Percentiles rank a stretch among this genome's conserved stretches.
Conservation (phyloP, 2,329 filamentous ascomycete species). For the Colletotrichum higginsianum region DNA sequence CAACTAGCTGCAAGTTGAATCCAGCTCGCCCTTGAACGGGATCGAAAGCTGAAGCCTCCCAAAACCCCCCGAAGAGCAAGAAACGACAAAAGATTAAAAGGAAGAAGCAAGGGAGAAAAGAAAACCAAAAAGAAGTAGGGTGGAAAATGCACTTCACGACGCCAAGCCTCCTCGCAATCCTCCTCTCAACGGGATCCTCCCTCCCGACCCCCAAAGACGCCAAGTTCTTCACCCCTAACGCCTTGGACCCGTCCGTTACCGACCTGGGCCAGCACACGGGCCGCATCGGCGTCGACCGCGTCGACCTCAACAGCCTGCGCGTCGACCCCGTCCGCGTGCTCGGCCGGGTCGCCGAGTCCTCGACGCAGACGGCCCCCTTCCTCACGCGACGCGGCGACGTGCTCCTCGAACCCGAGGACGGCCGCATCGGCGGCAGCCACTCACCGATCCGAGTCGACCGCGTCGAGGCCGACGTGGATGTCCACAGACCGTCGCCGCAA, state of each 20-base stretch:
- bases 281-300: conserved; percentile 34
- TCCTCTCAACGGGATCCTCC: conserved; percentile 1
- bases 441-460: conserved; percentile 24
- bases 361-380: neutral
- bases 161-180: neutral
- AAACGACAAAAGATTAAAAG: neutral
- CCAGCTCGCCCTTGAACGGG: neutral
- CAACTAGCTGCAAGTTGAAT: too few relatives aligned
- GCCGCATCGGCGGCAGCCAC: neutral
- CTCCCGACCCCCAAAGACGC: conserved; percentile 28
- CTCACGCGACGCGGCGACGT: neutral
- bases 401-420: neutral
- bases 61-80: too few relatives aligned
- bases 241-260: neutral
- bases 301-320: conserved; percentile 31
- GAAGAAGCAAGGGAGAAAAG: too few relatives aligned
- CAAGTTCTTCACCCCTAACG: neutral
- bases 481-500: conserved; percentile 8
- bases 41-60: too few relatives aligned
- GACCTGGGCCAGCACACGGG: conserved; percentile 20
- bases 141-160: conserved; percentile 6
- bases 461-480: conserved; percentile 14
- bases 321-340: conserved; percentile 33
- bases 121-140: too few relatives aligned
- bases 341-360: neutral